Conservation (phyloP, 208 protist species). For the Trypanosoma scelopori region DNA sequence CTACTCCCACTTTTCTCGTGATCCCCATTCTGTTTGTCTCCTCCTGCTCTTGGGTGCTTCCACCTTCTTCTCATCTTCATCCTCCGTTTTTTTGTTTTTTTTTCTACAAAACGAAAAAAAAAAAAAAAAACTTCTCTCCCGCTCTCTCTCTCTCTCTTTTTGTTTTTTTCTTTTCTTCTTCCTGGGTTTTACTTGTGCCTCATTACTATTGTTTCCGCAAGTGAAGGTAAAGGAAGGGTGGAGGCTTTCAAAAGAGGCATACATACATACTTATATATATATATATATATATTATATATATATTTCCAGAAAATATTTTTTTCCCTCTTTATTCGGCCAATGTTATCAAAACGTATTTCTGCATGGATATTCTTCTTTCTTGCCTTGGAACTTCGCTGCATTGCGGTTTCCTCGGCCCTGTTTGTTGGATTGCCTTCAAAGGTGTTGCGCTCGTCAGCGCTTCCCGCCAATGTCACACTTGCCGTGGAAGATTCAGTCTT, state of each 20-base stretch:
- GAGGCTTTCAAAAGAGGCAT: too few relatives aligned
- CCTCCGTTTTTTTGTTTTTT: slow-evolving; percentile 2
- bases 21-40: too few relatives aligned
- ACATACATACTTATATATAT: too few relatives aligned
- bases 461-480: slow-evolving; percentile 6
- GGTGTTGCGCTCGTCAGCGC: not conserved
- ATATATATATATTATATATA: too few relatives aligned
- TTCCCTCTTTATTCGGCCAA: not conserved
- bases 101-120: too few relatives aligned
- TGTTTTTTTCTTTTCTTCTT: slow-evolving; percentile 3
- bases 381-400: not conserved
- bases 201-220: not conserved
- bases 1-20: too few relatives aligned
- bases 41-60: too few relatives aligned
- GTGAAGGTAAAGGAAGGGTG: not conserved
- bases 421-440: not conserved
- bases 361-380: not conserved
- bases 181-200: not conserved
- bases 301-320: too few relatives aligned
- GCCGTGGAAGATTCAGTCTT: slow-evolving; percentile 9
- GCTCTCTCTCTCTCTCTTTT: too few relatives aligned
- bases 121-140: too few relatives aligned
- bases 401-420: not conserved
- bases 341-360: not conserved
- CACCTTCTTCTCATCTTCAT: not conserved